phyloP scores from a whole-genome alignment of 2,329 filamentous ascomycete species.

The Claviceps africana region DNA sequence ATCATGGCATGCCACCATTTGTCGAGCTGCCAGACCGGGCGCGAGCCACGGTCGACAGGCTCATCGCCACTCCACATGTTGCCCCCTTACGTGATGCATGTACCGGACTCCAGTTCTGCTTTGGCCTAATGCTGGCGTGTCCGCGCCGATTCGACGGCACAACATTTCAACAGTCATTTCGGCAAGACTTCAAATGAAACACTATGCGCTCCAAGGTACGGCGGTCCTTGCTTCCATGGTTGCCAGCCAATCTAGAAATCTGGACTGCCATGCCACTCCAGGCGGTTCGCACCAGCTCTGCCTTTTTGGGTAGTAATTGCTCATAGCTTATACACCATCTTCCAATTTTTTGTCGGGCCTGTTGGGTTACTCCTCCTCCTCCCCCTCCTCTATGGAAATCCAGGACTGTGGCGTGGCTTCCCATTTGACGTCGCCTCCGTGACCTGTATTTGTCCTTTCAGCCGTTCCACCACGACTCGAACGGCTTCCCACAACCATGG shows the following conservation, averaged over 20 bases:
- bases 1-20: background rate
- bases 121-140: constrained; percentile 18
- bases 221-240: background rate
- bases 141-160: constrained; percentile 15
- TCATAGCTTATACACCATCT: background rate
- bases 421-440: background rate
- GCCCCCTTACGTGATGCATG: background rate
- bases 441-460: no score
- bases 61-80: background rate
- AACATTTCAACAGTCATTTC: background rate
- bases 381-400: background rate
- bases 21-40: background rate
- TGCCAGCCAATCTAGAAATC: background rate
- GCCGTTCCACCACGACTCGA: background rate
- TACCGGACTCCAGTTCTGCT: constrained; percentile 12
- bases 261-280: background rate
- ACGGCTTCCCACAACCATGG: background rate
- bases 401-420: background rate
- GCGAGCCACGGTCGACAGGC: background rate
- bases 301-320: no score
- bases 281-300: background rate
- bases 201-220: background rate
- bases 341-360: background rate
- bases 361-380: background rate
- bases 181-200: background rate